Evolutionary conservation across 2,329 filamentous ascomycete species (phyloP), one percentile per base, ranked within the genome.

Genomic region (Calonectria montana): DNA sequence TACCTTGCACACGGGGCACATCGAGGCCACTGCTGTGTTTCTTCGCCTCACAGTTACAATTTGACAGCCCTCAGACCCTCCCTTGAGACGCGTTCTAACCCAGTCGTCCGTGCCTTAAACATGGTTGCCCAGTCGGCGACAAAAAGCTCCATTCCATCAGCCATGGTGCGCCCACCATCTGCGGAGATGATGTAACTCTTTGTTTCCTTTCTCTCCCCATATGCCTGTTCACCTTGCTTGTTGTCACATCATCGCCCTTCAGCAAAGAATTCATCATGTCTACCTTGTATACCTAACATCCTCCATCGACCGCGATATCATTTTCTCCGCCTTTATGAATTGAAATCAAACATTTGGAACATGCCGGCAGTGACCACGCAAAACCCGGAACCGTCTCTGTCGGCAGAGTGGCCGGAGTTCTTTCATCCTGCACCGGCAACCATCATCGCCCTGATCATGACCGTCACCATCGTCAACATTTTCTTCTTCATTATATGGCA

Each of bases 401-500:
- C 57, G 23, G 69, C 47, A 63, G 31, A 65, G 5, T 73, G 70
- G 73, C 68, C 70, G 27, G 68, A 59, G 57, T 69, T 77, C 47
- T 48, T 61, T 27, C 67, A 70, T 25, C 74, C 73, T 21, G 69
- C 65, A 27, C 73, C 74, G 57, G 75, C 73, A 65, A 75, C 76
- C 50, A 67, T 78, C 37, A 50, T 75, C 41, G 73, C 77, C 43
- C 70, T 79, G n/a, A 59, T 62, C 16, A 62, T 79, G 29, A 57
- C 74, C 21, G 69, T 79, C 29, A 25, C 70, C 13, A 47, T 76
- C 13, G 62, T 76, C 5, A 73, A 72, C 43, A 66, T 79, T 6
- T 73, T 79, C 57, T 25, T 79, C 9, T 75, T 67, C 6, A 55
- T 78, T 43, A 53, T 77, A 4, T 72, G 72, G 18, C 74, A 77